A percentile compares a stretch with the other conserved stretches of the same genome.
Conservation (phyloP, 192 early-diverging fungal species). For the Diversispora epigaea region DNA sequence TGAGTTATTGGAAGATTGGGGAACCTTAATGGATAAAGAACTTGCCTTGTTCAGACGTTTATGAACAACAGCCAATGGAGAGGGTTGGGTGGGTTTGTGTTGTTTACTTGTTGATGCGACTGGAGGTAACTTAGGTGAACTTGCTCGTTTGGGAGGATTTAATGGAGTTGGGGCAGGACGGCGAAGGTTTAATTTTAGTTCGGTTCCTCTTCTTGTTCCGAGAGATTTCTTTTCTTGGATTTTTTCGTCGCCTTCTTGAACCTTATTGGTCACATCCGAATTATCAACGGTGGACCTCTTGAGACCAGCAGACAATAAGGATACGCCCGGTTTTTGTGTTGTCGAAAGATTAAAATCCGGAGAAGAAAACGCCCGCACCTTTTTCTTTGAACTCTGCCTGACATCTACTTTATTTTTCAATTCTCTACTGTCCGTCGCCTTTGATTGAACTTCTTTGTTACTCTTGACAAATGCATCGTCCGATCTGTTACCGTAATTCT, state of each 20-base stretch:
- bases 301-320: constrained; percentile 23
- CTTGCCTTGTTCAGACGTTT: neutral
- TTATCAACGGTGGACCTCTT: constrained; percentile 13
- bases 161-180: neutral
- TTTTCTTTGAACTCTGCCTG: neutral
- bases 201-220: neutral
- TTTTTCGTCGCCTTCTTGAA: constrained; percentile 3
- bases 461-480: too few species aligned
- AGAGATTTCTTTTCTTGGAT: neutral
- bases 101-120: neutral
- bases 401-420: neutral
- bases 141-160: neutral
- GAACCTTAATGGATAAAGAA: constrained; percentile 3
- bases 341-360: neutral
- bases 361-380: neutral
- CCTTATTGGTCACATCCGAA: neutral
- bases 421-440: neutral
- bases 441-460: too few species aligned
- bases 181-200: neutral
- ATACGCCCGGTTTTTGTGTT: constrained; percentile 9
- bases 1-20: constrained; percentile 21
- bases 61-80: constrained; percentile 13
- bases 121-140: neutral
- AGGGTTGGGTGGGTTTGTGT: constrained; percentile 27
- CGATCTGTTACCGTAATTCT: too few species aligned